A percentile compares a stretch with the other conserved stretches of the same genome.
phyloP scores from a whole-genome alignment of 805 yeast species.

The Lachancea sp. region DNA sequence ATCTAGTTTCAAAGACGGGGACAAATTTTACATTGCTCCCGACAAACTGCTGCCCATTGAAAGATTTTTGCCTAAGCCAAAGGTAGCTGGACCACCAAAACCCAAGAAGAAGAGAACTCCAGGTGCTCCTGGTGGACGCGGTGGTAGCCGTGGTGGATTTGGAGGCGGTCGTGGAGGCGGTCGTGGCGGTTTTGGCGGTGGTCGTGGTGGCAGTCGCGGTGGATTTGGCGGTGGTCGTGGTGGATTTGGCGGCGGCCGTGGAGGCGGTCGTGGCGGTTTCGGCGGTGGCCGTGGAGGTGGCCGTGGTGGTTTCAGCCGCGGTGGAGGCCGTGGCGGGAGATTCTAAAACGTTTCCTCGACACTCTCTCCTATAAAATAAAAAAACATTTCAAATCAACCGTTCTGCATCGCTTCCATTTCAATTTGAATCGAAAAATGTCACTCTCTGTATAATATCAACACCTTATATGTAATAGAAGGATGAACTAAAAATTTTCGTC shows the following conservation, averaged over 20 bases:
- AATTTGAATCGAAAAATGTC: neutral
- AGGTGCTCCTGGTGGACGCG: constrained; percentile 47
- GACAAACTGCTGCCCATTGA: constrained; percentile 94
- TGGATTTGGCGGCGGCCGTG: constrained; percentile 34
- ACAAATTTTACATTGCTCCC: constrained; percentile 90
- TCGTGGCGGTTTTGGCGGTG: constrained; percentile 31
- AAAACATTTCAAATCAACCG: neutral
- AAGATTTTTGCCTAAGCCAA: constrained; percentile 95
- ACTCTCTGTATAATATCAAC: constrained; percentile 8
- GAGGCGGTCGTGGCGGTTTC: constrained; percentile 19
- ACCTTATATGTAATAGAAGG: constrained; percentile 8
- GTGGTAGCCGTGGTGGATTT: constrained; percentile 45
- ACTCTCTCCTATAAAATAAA: neutral
- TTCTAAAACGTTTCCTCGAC: neutral
- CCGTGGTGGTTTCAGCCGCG: constrained; percentile 12
- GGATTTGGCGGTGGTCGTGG: constrained; percentile 36
- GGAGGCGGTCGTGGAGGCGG: constrained; percentile 43
- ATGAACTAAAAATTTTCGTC: neutral
- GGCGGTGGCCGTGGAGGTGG: constrained; percentile 28
- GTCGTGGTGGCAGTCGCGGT: constrained; percentile 34
- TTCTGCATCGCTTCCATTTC: constrained; percentile 5
- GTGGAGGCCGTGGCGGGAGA: constrained; percentile 24
- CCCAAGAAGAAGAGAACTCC: constrained; percentile 60
- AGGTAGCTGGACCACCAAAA: constrained; percentile 76
- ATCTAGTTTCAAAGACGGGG: constrained; percentile 86